These are phyloP conservation scores for Mucor circinelloides DNA, from an alignment of 371 early-diverging fungal genomes.

Conservation along the genomic window DNA sequence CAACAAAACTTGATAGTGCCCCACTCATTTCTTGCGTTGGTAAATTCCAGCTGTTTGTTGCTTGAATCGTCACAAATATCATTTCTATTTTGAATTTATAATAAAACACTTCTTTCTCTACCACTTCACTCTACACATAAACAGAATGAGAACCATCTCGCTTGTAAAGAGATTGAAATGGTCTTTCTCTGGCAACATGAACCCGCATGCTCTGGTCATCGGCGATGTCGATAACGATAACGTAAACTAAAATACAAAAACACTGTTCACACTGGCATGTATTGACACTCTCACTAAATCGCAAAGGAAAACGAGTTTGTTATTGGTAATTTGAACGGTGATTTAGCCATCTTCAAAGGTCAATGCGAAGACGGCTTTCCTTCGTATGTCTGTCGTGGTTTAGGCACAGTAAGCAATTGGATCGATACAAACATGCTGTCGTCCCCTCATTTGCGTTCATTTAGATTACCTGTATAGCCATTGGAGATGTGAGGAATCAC, in stretches of 20 bases:
- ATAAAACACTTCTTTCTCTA: background rate
- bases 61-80: slow-evolving; percentile 5
- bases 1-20: slow-evolving; percentile 19
- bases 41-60: too few species aligned
- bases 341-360: slow-evolving; percentile 81
- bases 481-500: slow-evolving; percentile 67
- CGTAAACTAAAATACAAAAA: slow-evolving; percentile 42
- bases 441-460: too few species aligned
- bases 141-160: slow-evolving; percentile 65
- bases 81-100: background rate
- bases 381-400: slow-evolving; percentile 57
- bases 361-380: slow-evolving; percentile 56
- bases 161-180: slow-evolving; percentile 76
- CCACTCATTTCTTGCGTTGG: slow-evolving; percentile 36
- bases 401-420: slow-evolving; percentile 63
- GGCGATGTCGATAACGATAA: slow-evolving; percentile 84
- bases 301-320: slow-evolving; percentile 81
- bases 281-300: background rate
- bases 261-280: background rate
- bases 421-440: too few species aligned
- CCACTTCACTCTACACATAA: background rate
- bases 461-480: slow-evolving; percentile 69
- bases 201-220: slow-evolving; percentile 77
- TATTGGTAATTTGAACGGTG: slow-evolving; percentile 79
- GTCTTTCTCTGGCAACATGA: slow-evolving; percentile 83